These are phyloP conservation scores for Yamadazyma paraphyllophila DNA, from an alignment of 805 yeast genomes.

Conservation along the genomic window DNA sequence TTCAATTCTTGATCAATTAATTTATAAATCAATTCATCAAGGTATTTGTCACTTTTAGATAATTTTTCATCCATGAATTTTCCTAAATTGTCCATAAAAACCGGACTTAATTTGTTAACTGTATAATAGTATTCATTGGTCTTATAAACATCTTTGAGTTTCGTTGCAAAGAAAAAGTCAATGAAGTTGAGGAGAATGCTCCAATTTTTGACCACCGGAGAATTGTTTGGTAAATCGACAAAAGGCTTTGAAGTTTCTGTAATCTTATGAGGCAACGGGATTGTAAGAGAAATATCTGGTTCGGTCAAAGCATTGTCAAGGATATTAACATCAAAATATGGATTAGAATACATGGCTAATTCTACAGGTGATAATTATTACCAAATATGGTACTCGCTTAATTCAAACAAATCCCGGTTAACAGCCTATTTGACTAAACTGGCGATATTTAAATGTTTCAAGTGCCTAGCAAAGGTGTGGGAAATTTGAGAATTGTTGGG, in stretches of 20 bases:
- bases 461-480: background rate
- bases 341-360: constrained; percentile 8
- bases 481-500: constrained; percentile 7
- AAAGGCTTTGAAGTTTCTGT: constrained; percentile 19
- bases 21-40: constrained; percentile 34
- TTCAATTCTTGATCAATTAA: constrained; percentile 37
- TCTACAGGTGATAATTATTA: background rate
- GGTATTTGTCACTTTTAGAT: constrained; percentile 28
- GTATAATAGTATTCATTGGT: constrained; percentile 34
- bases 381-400: background rate
- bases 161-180: constrained; percentile 26
- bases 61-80: constrained; percentile 31
- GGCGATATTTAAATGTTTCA: background rate
- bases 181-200: constrained; percentile 31
- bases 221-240: constrained; percentile 29
- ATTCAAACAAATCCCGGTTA: too few species aligned
- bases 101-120: constrained; percentile 28
- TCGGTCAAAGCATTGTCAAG: constrained; percentile 29
- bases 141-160: constrained; percentile 30
- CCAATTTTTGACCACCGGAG: constrained; percentile 22
- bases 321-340: constrained; percentile 36
- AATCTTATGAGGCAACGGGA: constrained; percentile 40
- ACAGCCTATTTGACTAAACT: too few species aligned
- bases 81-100: constrained; percentile 26
- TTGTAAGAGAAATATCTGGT: constrained; percentile 33